Percentiles rank a stretch among this genome's conserved stretches.
These are phyloP conservation scores for Ustilago xerochloae DNA, from an alignment of 1,284 basidiomycete genomes.

Conservation along the genomic window DNA sequence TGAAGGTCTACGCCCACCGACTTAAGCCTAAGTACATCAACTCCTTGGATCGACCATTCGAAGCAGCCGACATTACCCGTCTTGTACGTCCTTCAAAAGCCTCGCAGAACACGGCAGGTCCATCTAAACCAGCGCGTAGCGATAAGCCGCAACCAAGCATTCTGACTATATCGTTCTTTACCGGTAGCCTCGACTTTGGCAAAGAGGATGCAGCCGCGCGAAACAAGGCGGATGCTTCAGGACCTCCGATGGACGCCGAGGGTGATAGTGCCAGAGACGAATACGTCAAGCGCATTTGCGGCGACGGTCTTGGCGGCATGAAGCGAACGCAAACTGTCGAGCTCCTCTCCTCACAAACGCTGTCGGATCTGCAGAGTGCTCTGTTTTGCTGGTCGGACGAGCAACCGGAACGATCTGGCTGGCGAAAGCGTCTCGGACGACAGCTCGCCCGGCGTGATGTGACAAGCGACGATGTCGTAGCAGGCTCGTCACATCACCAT, in stretches of 20 bases:
- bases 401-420: constrained; percentile 35
- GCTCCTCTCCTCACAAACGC: constrained; percentile 30
- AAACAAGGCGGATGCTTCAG: background rate
- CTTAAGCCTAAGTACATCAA: constrained; percentile 40
- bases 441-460: too few relatives aligned
- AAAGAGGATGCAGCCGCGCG: constrained; percentile 6
- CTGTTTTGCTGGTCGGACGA: constrained; percentile 47
- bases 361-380: constrained; percentile 18
- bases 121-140: background rate
- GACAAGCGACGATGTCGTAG: too few relatives aligned
- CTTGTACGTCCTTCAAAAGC: background rate
- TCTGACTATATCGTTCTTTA: constrained; percentile 37
- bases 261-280: constrained; percentile 28
- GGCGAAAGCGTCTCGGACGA: constrained; percentile 25
- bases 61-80: constrained; percentile 11
- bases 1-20: constrained; percentile 34
- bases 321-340: constrained; percentile 40
- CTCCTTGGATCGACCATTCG: constrained; percentile 40
- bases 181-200: constrained; percentile 14
- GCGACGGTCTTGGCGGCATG: constrained; percentile 41
- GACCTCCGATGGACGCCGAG: background rate
- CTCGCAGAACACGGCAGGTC: background rate
- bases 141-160: background rate
- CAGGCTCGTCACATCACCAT: background rate
- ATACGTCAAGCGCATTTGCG: constrained; percentile 40